Percentiles rank a stretch among this genome's conserved stretches.
These are phyloP conservation scores for Aspergillus arachidicola DNA, from an alignment of 2,329 filamentous ascomycete genomes.

Conservation along the genomic window DNA sequence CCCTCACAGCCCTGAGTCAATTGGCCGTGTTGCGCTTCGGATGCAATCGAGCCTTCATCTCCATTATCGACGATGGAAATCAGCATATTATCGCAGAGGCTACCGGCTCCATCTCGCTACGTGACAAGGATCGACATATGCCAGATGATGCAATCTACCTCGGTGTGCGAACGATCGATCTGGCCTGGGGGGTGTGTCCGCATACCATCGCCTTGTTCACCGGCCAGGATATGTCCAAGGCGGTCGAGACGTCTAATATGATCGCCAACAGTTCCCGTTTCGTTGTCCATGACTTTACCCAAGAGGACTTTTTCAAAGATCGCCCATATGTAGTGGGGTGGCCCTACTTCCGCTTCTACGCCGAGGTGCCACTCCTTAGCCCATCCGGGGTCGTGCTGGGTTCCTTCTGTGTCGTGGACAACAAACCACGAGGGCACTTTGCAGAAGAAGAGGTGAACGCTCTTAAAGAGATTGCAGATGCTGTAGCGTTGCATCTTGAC, in stretches of 20 bases:
- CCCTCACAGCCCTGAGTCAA: constrained; percentile 54
- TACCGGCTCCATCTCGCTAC: constrained; percentile 45
- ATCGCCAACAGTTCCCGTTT: constrained; percentile 19
- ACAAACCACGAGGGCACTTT: constrained; percentile 53
- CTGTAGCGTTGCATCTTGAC: constrained; percentile 61
- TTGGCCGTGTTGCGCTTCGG: constrained; percentile 49
- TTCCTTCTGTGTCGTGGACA: constrained; percentile 61
- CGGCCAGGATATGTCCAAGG: constrained; percentile 13
- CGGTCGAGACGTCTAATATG: constrained; percentile 6
- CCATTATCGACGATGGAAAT: constrained; percentile 50
- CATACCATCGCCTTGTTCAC: constrained; percentile 26
- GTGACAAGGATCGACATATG: constrained; percentile 27
- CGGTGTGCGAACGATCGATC: constrained; percentile 34
- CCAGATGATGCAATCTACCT: constrained; percentile 37
- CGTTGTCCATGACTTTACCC: constrained; percentile 43
- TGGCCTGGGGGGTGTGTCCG: constrained; percentile 15
- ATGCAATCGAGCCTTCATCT: constrained; percentile 49
- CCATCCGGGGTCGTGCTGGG: constrained; percentile 60
- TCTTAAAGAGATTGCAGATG: constrained; percentile 25
- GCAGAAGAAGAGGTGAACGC: constrained; percentile 14
- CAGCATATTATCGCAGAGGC: constrained; percentile 56
- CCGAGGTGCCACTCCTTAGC: constrained; percentile 62
- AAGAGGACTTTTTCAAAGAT: constrained; percentile 39
- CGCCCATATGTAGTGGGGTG: constrained; percentile 36
- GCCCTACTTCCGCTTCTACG: constrained; percentile 54